Percentiles rank a stretch among this genome's conserved stretches.
phyloP scores from a whole-genome alignment of 164 flowering plant genomes.

The Sedum album region DNA sequence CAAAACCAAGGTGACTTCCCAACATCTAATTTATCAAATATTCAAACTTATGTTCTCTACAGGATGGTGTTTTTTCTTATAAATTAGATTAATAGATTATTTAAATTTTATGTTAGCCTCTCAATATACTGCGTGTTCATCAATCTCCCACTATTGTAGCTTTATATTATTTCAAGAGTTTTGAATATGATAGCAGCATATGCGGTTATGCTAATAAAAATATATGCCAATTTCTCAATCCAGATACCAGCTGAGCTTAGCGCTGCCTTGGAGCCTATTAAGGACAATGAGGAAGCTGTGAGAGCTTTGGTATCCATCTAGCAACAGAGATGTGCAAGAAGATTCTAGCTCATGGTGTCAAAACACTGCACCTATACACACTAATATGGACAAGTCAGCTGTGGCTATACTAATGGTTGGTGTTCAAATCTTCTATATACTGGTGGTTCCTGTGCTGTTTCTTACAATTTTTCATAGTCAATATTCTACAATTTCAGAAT shows the following conservation, averaged over 20 bases:
- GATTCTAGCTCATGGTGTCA: conserved; percentile 83
- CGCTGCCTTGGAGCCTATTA: conserved; percentile 87
- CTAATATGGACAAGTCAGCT: conserved; percentile 77
- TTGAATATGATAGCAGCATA: too few relatives aligned
- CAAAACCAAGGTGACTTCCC: conserved; percentile 73
- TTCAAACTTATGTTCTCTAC: background rate
- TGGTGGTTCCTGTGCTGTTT: conserved; percentile 6
- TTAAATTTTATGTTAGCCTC: background rate
- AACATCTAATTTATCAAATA: background rate
- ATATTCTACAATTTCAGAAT: conserved; percentile 43
- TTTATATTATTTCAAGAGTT: background rate
- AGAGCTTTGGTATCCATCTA: conserved; percentile 77
- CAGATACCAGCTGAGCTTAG: conserved; percentile 76
- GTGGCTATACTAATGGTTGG: conserved; percentile 75
- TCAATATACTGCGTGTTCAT: too few relatives aligned
- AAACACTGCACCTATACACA: conserved; percentile 71
- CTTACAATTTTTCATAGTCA: background rate
- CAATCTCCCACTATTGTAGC: background rate
- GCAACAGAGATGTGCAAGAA: conserved; percentile 99
- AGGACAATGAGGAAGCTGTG: conserved; percentile 97
- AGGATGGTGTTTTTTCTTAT: too few relatives aligned
- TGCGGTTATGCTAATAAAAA: too few relatives aligned
- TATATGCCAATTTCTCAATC: background rate
- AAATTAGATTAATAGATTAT: background rate
- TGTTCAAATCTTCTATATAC: conserved; percentile 8